These are phyloP conservation scores for Colletotrichum sp. DNA, from an alignment of 2,329 filamentous ascomycete genomes.

Conservation along the genomic window DNA sequence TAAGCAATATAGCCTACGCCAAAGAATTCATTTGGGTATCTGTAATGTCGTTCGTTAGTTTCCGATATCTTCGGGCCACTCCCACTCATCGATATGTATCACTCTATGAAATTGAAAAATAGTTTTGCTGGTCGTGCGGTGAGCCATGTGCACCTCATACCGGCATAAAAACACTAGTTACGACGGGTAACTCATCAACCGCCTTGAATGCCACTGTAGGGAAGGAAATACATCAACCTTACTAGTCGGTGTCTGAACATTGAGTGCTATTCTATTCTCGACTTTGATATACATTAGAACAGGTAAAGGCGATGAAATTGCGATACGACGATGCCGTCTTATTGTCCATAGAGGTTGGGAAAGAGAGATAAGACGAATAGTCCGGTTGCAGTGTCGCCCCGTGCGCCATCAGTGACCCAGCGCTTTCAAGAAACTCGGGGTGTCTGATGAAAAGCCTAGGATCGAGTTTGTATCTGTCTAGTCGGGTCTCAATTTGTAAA, in stretches of 20 bases:
- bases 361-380: neutral
- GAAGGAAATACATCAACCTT: no score
- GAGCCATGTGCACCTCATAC: no score
- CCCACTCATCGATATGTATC: no score
- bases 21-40: no score
- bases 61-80: accelerated
- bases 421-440: neutral
- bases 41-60: no score
- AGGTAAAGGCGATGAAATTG: neutral
- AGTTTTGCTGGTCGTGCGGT: no score
- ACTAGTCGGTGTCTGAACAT: no score
- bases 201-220: no score
- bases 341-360: neutral
- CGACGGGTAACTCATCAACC: no score
- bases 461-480: neutral
- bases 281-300: neutral
- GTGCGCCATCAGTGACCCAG: neutral
- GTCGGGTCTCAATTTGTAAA: neutral
- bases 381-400: neutral
- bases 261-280: neutral
- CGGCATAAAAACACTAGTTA: no score
- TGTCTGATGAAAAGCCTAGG: neutral
- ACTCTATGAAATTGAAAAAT: no score
- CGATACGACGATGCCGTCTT: neutral
- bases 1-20: accelerated